Conservation (phyloP, 371 early-diverging fungal genomes). For the Rhizomucor pusillus region DNA sequence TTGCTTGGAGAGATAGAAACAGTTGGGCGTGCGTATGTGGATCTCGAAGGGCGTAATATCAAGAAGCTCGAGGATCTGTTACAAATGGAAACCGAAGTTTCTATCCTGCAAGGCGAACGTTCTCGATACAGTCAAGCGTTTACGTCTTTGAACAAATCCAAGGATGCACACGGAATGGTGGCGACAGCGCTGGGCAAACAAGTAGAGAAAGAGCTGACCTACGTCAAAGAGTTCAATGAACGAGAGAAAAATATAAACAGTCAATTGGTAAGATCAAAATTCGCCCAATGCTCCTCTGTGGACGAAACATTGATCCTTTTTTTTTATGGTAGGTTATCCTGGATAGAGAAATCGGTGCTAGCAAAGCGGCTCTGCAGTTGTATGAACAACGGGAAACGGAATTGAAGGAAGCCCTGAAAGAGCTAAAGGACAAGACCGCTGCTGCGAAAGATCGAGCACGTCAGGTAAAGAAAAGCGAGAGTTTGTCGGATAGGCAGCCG, state of each 20-base stretch:
- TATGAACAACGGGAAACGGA: constrained; percentile 49
- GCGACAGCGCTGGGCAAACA: constrained; percentile 69
- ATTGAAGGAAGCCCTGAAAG: constrained; percentile 32
- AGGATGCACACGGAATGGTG: constrained; percentile 61
- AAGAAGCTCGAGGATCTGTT: constrained; percentile 71
- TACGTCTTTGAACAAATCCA: constrained; percentile 64
- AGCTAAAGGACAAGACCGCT: constrained; percentile 36
- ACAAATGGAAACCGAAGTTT: constrained; percentile 76
- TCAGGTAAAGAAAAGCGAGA: constrained; percentile 42
- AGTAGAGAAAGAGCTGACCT: constrained; percentile 80
- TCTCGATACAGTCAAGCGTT: constrained; percentile 74
- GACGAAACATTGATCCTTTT: background rate
- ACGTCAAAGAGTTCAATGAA: constrained; percentile 39
- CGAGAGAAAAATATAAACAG: constrained; percentile 11
- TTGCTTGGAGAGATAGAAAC: constrained; percentile 76
- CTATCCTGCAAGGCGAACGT: constrained; percentile 73
- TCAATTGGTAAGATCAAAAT: constrained; percentile 5
- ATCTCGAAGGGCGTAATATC: constrained; percentile 80
- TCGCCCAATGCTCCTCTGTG: too few species aligned
- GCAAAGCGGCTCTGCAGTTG: constrained; percentile 41
- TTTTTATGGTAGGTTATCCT: constrained; percentile 18
- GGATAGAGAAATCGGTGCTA: constrained; percentile 48
- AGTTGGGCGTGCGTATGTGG: constrained; percentile 70
- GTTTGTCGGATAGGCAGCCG: background rate
- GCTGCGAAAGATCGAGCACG: constrained; percentile 26